These are phyloP conservation scores for Ajuga reptans DNA, from an alignment of 305 asterid genomes.

Conservation along the genomic window DNA sequence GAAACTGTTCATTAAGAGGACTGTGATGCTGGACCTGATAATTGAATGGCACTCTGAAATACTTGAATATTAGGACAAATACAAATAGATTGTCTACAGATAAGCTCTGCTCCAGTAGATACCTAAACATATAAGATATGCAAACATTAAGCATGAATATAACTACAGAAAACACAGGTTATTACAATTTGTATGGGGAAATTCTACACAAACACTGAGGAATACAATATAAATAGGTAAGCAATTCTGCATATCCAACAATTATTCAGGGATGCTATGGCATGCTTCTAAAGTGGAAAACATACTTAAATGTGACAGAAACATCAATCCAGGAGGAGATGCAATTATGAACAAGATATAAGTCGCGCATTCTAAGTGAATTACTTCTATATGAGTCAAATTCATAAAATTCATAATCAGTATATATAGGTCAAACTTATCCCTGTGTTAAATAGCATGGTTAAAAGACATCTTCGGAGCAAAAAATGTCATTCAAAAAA, in stretches of 20 bases:
- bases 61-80: slow-evolving; percentile 84
- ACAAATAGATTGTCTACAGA: slow-evolving; percentile 96
- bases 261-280: background rate
- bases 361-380: background rate
- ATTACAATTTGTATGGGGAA: background rate
- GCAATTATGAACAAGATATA: background rate
- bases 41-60: slow-evolving; percentile 72
- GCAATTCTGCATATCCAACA: background rate
- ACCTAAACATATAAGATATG: slow-evolving; percentile 41
- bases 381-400: background rate
- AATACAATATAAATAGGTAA: background rate
- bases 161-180: background rate
- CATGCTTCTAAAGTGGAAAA: background rate
- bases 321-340: background rate
- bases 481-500: background rate
- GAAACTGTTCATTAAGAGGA: slow-evolving; percentile 15
- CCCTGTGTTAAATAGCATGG: background rate
- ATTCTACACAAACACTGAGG: background rate
- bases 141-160: background rate
- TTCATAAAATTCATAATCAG: background rate
- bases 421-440: background rate
- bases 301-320: background rate
- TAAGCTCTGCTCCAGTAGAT: slow-evolving; percentile 89
- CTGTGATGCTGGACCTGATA: slow-evolving; percentile 56
- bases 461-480: background rate